Evolutionary conservation across 2,329 filamentous ascomycete species (phyloP).

Genomic region (Colletotrichum truncatum): DNA sequence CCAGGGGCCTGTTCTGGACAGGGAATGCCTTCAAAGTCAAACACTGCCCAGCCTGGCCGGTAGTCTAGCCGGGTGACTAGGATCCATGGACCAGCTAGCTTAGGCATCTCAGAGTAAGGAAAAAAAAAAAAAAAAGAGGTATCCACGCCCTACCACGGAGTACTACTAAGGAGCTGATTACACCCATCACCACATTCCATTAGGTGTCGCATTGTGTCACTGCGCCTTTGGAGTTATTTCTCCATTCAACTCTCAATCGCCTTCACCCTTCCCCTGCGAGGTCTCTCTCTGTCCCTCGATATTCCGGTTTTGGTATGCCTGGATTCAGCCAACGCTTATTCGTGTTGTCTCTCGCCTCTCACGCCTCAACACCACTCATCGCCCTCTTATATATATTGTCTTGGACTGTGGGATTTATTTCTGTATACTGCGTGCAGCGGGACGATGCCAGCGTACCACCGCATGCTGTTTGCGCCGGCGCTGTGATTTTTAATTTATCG

Average conservation of each 20-base stretch:
- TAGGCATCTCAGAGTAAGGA: background rate
- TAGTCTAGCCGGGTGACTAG: background rate
- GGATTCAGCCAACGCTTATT: background rate
- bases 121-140: background rate
- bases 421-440: background rate
- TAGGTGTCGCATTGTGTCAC: background rate
- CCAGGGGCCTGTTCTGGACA: conserved; percentile 1
- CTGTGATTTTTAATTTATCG: conserved; percentile 4
- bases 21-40: conserved; percentile 17
- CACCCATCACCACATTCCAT: background rate
- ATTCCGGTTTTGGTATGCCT: background rate
- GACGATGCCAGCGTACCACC: background rate
- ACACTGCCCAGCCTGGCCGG: background rate
- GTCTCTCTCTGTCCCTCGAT: background rate
- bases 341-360: background rate
- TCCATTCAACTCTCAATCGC: background rate
- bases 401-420: background rate
- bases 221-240: background rate
- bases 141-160: background rate
- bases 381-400: background rate
- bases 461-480: background rate
- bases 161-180: background rate
- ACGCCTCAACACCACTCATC: background rate
- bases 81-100: background rate
- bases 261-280: no score